phyloP scores from a whole-genome alignment of 768 basidiomycete genomes.

The Auricularia cornea region DNA sequence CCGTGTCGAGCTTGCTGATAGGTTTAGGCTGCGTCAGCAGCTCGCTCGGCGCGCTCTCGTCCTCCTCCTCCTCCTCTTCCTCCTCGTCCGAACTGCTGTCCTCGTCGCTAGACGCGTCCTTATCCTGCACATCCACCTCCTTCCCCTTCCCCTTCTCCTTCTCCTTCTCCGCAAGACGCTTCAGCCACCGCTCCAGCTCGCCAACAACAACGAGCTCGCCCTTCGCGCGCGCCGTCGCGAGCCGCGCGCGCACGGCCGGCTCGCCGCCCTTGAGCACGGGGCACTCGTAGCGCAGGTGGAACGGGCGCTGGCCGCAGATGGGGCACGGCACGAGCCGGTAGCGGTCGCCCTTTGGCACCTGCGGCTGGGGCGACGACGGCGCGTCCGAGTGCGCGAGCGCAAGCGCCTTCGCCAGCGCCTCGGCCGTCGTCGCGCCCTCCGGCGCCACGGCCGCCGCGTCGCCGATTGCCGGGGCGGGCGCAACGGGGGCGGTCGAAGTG shows the following conservation, averaged over 20 bases:
- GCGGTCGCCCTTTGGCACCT: not conserved
- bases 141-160: constrained; percentile 12
- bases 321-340: constrained; percentile 24
- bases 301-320: constrained; percentile 36
- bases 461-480: no score
- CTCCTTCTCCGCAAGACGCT: constrained; percentile 18
- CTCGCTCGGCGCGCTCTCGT: no score
- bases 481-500: no score
- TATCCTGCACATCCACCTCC: not conserved
- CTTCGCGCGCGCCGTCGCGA: constrained; percentile 22
- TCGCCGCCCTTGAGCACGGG: constrained; percentile 38
- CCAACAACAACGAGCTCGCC: constrained; percentile 27
- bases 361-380: not conserved
- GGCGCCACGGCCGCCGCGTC: no score
- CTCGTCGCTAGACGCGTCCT: not conserved
- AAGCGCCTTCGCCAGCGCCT: no score
- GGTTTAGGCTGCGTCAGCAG: not conserved
- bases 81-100: not conserved
- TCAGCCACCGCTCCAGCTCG: constrained; percentile 30
- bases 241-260: constrained; percentile 35
- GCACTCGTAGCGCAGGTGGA: constrained; percentile 44
- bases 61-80: not conserved
- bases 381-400: not conserved
- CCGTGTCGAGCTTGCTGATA: constrained; percentile 7
- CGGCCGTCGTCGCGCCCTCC: no score